Percentiles rank a stretch among this genome's conserved stretches.
phyloP scores from a whole-genome alignment of 208 protist genomes.

The Wallacemonas collosoma region DNA sequence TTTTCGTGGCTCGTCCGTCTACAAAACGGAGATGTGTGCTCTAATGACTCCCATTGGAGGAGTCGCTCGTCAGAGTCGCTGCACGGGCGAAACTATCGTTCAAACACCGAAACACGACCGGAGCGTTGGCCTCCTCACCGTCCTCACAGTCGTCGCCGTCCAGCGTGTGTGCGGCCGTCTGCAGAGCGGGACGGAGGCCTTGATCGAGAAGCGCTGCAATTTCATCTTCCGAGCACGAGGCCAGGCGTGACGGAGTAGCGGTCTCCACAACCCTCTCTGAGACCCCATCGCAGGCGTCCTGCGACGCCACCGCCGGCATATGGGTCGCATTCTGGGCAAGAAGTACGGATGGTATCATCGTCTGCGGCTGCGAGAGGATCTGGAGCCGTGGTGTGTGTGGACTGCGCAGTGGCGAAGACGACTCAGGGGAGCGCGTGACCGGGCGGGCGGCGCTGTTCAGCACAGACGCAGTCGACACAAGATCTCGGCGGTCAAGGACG shows the following conservation, averaged over 20 bases:
- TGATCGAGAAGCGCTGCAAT: conserved; percentile 6
- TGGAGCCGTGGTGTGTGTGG: conserved; percentile 22
- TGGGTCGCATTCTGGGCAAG: conserved; percentile 5
- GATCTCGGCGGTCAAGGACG: conserved; percentile 21
- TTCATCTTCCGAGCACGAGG: conserved; percentile 11
- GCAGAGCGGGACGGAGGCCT: conserved; percentile 10
- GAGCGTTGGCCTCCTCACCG: neutral
- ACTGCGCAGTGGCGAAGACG: neutral
- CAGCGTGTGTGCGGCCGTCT: neutral
- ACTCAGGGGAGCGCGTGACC: neutral
- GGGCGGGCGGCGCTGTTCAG: neutral
- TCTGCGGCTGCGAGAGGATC: conserved; percentile 17
- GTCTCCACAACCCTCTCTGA: conserved; percentile 4
- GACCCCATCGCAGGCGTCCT: conserved; percentile 22
- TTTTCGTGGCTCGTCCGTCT: no score
- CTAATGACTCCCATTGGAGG: conserved; percentile 9
- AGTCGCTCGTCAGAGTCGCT: conserved; percentile 21
- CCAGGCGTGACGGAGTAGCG: neutral
- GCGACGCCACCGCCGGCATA: neutral
- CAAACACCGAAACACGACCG: conserved; percentile 31
- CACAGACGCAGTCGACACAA: conserved; percentile 8
- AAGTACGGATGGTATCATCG: neutral
- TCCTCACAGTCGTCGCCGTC: neutral
- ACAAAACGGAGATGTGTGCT: neutral
- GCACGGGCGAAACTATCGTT: conserved; percentile 42